Evolutionary conservation across 106 monocot genomes (phyloP), one percentile per base, ranked within the genome.

Genomic region (Acanthochlamys bracteata): DNA sequence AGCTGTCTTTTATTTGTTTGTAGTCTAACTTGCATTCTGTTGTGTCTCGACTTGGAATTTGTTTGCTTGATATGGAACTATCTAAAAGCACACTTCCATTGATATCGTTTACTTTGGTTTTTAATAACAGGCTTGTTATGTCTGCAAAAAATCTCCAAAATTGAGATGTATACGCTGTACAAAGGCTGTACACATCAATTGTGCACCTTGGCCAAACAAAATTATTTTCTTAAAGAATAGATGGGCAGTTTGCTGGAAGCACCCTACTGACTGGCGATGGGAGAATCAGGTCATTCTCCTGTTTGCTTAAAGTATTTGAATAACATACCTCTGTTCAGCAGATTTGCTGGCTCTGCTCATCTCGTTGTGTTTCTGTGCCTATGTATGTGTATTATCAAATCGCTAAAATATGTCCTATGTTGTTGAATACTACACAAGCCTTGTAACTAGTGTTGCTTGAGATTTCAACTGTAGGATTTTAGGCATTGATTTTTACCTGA

Each of bases 211-310:
- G 98, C 82, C 80, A 67, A 63, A 70, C 16, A 25, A 70, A 19
- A 57, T 84, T 3, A 57, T 73, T 3, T 51, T 19, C 33, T 57
- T 74, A 64, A 56, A 23, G 65, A 70, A 83, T 63, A 43, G 57
- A 42, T 70, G 46, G 58, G 76, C 71, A 24, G 62, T 98, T 60
- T 98, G 98, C 54, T 98, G 98, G 98, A 88, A 75, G 66, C 98
- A 98, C 65, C 73, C 80, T 20, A 60, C 69, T 63, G 80, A 98
- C 64, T 98, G 96, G 96, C 78, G 63, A 55, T 54, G 63, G 41
- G 86, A 78, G 53, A 73, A 77, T 24, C 60, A 88, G 92, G 92
- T 91, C 73, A 51, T 75, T 66, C 68, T 69, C 62, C 72, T 75
- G 60, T 75, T 60, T 73, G 52, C 66, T 78, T 45, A 13, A 45